Evolutionary conservation across 441 rosid genomes (phyloP), one percentile per base, ranked within the genome.

Genomic region (Adansonia grandidieri): DNA sequence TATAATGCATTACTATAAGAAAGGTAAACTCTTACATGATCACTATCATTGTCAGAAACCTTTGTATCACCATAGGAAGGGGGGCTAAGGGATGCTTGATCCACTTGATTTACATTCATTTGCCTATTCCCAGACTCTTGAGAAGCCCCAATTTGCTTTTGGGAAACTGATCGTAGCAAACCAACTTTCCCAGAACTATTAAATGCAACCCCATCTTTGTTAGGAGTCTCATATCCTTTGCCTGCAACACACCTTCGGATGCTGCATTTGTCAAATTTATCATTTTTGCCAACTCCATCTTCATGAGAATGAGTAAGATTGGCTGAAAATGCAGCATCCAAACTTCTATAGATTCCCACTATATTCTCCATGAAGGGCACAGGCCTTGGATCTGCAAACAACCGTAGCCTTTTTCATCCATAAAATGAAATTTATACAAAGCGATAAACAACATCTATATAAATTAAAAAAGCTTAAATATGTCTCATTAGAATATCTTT

Each of bases 321-420:
- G 57, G 85, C 84, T 77, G 62, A 79, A 56, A 89, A 88, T 57
- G 88, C 84, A 40, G 86, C 80, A 84, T 88, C 87, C 80, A 93
- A 81, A 79, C 88, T 90, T 83, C 84, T 90, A 77, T 87, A 95
- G 64, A 95, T 92, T 71, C 82, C 71, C 24, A 92, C 88, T 63
- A 95, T 77, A 84, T 80, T 92, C 58, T 89, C 97, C 81, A 95
- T 70, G 82, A 86, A 86, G 74, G 81, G 79, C 79, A 91, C 62
- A 37, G 80, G 80, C 83, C 93, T 90, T 54, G 83, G 32, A 86
- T 83, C 98, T 95, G 91, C 84, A 85, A 51, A 17, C 72, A 61
- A 50, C 37, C 73, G 68, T 24, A 13, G 7, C 15, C 15, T 37
- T 66, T 42, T 54, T 65, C 57, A 44, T 54, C 51, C 24, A 56